These are phyloP conservation scores for Tillandsia leiboldiana DNA, from an alignment of 176 grass and related monocot genomes.

Conservation along the genomic window DNA sequence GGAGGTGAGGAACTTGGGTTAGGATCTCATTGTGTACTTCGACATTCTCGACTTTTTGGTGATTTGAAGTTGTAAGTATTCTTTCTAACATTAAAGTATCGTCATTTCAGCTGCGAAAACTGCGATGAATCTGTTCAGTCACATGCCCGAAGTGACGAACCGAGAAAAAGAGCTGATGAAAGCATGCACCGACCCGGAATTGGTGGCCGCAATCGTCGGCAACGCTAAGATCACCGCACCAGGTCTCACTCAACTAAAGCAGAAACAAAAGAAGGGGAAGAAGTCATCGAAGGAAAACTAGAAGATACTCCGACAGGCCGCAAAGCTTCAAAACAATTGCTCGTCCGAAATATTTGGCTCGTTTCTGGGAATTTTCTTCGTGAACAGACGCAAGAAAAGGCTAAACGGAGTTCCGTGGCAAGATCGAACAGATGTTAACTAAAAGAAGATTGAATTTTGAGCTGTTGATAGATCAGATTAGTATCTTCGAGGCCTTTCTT, in stretches of 20 bases:
- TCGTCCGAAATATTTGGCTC: background rate
- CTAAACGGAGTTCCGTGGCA: no score
- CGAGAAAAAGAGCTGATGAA: constrained; percentile 94
- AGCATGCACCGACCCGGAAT: constrained; percentile 87
- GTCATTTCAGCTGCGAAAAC: constrained; percentile 81
- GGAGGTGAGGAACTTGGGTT: background rate
- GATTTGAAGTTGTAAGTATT: background rate
- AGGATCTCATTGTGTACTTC: background rate
- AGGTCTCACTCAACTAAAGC: constrained; percentile 72
- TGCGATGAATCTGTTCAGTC: constrained; percentile 73
- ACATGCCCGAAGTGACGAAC: constrained; percentile 56
- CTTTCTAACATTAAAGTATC: constrained; percentile 21
- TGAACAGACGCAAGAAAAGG: no score
- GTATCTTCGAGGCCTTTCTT: no score
- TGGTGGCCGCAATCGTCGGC: constrained; percentile 78
- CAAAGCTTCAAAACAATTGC: background rate
- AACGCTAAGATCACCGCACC: constrained; percentile 89
- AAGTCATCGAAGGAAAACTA: constrained; percentile 38
- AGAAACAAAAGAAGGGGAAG: constrained; percentile 77
- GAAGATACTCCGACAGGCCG: background rate
- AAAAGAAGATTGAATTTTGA: no score
- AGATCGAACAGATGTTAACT: no score
- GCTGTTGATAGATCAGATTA: no score
- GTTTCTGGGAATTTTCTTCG: no score
- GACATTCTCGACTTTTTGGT: background rate